Base-by-base conservation (phyloP, 805 yeast genomes). In the Peterozyma xylosa region DNA sequence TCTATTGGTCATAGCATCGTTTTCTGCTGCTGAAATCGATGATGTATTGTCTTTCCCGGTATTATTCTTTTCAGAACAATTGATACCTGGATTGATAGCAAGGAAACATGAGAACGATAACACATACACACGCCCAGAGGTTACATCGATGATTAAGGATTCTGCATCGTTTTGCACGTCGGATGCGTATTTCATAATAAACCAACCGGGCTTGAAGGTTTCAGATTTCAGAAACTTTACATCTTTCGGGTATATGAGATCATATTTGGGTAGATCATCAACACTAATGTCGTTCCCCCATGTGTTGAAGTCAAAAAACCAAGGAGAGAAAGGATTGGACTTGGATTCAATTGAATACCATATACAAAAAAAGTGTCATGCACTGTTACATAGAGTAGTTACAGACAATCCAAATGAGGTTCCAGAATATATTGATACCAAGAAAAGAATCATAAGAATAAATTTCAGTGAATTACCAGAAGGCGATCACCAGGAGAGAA, bases 261-360 rank as follows among this genome's bases (percentile, higher is more conserved):
- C 72, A 36, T 74, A 76, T 53, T 54, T 80, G 48, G 59, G 68
- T 17, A 63, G 70, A 56, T 67, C 86, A n/a, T 81, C 89, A 5
- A 76, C 86, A 0, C 64, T 80, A 9, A 65, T 80, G 3, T 74
- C 78, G 2, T 63, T 83, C 43, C 86, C 88, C 3, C 66, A 78
- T 9, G 59, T 68, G 1, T 44, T 53, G 2, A 45, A 60, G 0
- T 49, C 46, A 5, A 21, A 4, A 4, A 21, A 7, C 27, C 4
- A 21, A 21, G 67, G 70, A 11, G 61, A 63, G 21, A 64, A 64
- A 3, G 42, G 57, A 1, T 17, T 71, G 10, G 78, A 80, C 50
- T 53, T 76, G 39, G 64, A 68, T 10, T 62, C 56, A 33, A 44
- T 80, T 40, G 72, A 68, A 37, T 53, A 59, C 27, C 66, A 64